phyloP scores from a whole-genome alignment of 176 grass and related monocot genomes.

The Triticum turgidum region DNA sequence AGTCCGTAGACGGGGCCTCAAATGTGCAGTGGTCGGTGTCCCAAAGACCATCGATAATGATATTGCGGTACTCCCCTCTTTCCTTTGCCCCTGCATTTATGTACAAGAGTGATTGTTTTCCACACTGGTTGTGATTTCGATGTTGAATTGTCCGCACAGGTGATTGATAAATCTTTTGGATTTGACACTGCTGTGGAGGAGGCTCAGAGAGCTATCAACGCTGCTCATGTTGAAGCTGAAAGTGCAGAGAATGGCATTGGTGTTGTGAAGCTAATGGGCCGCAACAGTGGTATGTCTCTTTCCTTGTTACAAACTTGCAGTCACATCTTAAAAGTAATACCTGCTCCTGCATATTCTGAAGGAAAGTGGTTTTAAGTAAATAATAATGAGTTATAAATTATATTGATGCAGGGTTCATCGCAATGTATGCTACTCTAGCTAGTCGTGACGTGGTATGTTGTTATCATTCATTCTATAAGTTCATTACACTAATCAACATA shows the following conservation, averaged over 20 bases:
- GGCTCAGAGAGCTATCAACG: conserved; percentile 90
- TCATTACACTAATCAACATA: not conserved
- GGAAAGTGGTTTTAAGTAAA: not conserved
- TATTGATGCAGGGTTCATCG: conserved; percentile 76
- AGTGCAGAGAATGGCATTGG: conserved; percentile 98
- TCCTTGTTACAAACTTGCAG: conserved; percentile 2
- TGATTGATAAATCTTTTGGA: conserved; percentile 98
- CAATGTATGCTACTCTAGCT: conserved; percentile 94
- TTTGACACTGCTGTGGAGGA: conserved; percentile 98
- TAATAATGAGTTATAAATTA: conserved; percentile 26
- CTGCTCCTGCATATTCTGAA: conserved; percentile 8
- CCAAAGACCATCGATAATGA: conserved; percentile 99
- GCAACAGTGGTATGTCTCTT: conserved; percentile 73
- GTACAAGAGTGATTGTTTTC: not conserved
- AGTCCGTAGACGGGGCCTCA: conserved; percentile 75
- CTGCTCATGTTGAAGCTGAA: conserved; percentile 88
- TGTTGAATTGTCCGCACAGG: conserved; percentile 44
- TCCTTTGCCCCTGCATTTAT: not conserved
- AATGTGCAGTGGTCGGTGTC: conserved; percentile 78
- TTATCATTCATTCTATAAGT: not conserved
- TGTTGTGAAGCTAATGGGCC: conserved; percentile 94
- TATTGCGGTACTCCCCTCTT: conserved; percentile 68
- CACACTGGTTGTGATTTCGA: not conserved
- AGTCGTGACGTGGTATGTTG: conserved; percentile 91
- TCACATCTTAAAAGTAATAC: not conserved